A percentile compares a stretch with the other conserved stretches of the same genome.
These are phyloP conservation scores for Euphorbia pulcherrima DNA, from an alignment of 345 rosid genomes.

Conservation along the genomic window DNA sequence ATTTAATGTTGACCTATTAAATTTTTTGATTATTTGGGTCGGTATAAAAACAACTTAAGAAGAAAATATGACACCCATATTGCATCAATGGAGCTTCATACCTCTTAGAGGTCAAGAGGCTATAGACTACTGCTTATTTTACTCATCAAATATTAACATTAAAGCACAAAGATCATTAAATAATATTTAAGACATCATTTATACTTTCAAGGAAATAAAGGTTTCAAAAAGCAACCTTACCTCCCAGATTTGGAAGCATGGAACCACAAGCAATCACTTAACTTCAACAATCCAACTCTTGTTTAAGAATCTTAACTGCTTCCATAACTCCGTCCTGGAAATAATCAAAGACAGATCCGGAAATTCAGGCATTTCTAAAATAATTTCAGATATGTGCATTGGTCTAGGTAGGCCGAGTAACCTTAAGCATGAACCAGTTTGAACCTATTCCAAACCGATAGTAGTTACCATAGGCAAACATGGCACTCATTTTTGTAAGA, in stretches of 20 bases:
- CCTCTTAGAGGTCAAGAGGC: background rate
- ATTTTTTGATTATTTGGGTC: no score
- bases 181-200: background rate
- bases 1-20: no score
- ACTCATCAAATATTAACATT: background rate
- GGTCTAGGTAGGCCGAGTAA: background rate
- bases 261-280: background rate
- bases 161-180: no score
- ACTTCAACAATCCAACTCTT: slow-evolving; percentile 37
- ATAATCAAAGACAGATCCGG: background rate
- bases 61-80: no score
- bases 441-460: background rate
- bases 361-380: background rate
- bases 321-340: slow-evolving; percentile 75
- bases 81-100: background rate
- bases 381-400: background rate
- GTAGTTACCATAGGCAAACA: background rate
- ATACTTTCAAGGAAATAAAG: background rate
- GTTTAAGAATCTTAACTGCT: slow-evolving; percentile 65
- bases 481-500: background rate
- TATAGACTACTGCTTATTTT: background rate
- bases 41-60: no score
- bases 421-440: background rate
- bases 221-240: background rate
- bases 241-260: background rate